Conservation (phyloP, 179 eudicot genomes). For the Actinidia arguta region DNA sequence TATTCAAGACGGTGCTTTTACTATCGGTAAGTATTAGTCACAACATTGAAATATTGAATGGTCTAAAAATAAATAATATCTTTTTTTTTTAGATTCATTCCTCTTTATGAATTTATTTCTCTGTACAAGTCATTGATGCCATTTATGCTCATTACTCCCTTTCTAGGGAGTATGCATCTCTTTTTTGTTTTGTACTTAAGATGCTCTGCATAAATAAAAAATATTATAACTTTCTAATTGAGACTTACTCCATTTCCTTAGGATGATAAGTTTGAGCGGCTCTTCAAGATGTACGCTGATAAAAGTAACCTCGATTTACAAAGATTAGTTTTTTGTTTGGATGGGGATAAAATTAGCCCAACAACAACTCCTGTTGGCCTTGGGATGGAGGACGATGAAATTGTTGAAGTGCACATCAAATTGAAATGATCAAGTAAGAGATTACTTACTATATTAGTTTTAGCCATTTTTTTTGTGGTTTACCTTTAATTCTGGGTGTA, state of each 20-base stretch:
- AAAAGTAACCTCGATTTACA: slow-evolving; percentile 52
- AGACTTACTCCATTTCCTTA: slow-evolving; percentile 15
- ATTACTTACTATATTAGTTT: neutral
- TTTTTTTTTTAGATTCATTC: no score
- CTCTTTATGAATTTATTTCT: no score
- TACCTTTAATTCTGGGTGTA: neutral
- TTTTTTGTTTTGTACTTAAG: no score
- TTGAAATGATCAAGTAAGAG: slow-evolving; percentile 37
- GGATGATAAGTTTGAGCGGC: slow-evolving; percentile 80
- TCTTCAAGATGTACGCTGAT: slow-evolving; percentile 67
- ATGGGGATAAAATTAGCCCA: slow-evolving; percentile 77
- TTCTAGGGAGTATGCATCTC: no score
- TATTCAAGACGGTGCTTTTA: no score
- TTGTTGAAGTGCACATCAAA: slow-evolving; percentile 72
- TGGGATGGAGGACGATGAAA: slow-evolving; percentile 84
- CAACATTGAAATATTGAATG: no score
- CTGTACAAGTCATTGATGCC: no score
- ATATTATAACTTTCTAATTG: neutral
- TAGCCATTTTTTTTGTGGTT: neutral
- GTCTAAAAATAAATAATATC: no score
- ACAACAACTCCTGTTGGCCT: slow-evolving; percentile 61
- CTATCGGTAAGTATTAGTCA: no score
- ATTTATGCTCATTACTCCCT: no score
- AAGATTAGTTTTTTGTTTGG: slow-evolving; percentile 64
- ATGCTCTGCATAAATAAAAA: no score